These are phyloP conservation scores for Epichloe elymi DNA, from an alignment of 2,329 filamentous ascomycete species.

Conservation along the genomic window DNA sequence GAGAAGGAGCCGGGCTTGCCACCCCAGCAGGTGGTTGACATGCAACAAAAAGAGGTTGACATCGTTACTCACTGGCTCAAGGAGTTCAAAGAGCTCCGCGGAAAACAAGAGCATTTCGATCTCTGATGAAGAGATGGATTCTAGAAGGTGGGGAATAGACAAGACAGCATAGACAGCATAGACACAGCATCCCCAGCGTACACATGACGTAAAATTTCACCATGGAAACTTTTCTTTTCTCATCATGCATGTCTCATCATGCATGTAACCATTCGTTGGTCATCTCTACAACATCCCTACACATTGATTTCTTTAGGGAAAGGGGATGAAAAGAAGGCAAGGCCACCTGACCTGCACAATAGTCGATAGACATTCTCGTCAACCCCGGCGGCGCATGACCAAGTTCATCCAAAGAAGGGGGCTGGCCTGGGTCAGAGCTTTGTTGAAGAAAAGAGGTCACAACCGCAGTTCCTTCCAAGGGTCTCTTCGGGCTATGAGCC, in stretches of 20 bases:
- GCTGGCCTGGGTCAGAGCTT: too few relatives aligned
- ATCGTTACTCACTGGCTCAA: conserved; percentile 57
- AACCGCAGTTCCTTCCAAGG: too few relatives aligned
- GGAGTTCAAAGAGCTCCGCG: conserved; percentile 27
- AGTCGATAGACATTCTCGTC: conserved; percentile 6
- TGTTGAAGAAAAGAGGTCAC: too few relatives aligned
- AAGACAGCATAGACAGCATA: background rate
- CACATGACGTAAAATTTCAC: too few relatives aligned
- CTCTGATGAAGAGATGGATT: background rate
- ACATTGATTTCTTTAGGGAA: too few relatives aligned
- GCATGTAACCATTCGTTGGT: too few relatives aligned
- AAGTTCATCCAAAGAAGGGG: conserved; percentile 20
- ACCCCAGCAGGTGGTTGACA: conserved; percentile 41
- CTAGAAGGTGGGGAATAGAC: background rate
- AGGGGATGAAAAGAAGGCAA: conserved; percentile 2
- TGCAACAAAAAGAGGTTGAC: conserved; percentile 42
- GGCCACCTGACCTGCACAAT: conserved; percentile 26
- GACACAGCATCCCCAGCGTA: background rate
- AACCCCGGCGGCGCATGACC: conserved; percentile 13
- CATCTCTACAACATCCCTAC: too few relatives aligned
- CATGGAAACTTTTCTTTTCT: too few relatives aligned
- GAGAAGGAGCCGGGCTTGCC: conserved; percentile 46
- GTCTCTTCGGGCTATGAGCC: too few relatives aligned
- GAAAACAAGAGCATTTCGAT: background rate
- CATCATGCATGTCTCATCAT: too few relatives aligned